Conservation (phyloP, 768 basidiomycete species). For the Agrocybe pediades region DNA sequence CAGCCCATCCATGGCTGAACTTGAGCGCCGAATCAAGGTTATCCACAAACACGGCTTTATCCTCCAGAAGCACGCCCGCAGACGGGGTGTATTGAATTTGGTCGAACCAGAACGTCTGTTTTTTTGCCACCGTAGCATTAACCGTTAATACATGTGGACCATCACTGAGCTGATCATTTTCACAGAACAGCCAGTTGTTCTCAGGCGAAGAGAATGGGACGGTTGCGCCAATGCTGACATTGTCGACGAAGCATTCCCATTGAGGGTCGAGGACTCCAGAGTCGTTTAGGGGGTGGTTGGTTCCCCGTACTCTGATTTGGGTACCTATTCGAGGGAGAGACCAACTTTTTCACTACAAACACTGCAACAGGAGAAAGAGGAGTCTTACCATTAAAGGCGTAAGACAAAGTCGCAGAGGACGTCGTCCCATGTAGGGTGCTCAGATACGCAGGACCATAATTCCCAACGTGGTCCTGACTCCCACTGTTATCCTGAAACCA, state of each 20-base stretch:
- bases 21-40: slow-evolving; percentile 10
- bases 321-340: no score
- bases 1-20: slow-evolving; percentile 10
- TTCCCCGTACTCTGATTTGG: slow-evolving; percentile 9
- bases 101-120: slow-evolving; percentile 32
- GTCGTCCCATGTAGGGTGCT: neutral
- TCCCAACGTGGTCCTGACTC: neutral
- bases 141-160: slow-evolving; percentile 27
- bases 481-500: neutral
- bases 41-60: slow-evolving; percentile 12
- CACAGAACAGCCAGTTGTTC: slow-evolving; percentile 16
- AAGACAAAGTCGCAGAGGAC: neutral
- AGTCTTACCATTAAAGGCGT: neutral
- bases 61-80: slow-evolving; percentile 6
- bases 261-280: slow-evolving; percentile 13
- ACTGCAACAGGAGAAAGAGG: no score
- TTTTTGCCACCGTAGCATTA: slow-evolving; percentile 20
- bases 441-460: neutral
- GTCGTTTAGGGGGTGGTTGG: slow-evolving; percentile 6
- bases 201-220: slow-evolving; percentile 2
- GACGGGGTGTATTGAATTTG: slow-evolving; percentile 27
- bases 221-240: slow-evolving; percentile 1
- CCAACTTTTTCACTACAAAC: no score
- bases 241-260: slow-evolving; percentile 18
- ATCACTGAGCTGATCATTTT: slow-evolving; percentile 12